A percentile compares a stretch with the other conserved stretches of the same genome.
Evolutionary conservation across 768 basidiomycete genomes (phyloP).

Genomic region (Multifurca ochricompacta): DNA sequence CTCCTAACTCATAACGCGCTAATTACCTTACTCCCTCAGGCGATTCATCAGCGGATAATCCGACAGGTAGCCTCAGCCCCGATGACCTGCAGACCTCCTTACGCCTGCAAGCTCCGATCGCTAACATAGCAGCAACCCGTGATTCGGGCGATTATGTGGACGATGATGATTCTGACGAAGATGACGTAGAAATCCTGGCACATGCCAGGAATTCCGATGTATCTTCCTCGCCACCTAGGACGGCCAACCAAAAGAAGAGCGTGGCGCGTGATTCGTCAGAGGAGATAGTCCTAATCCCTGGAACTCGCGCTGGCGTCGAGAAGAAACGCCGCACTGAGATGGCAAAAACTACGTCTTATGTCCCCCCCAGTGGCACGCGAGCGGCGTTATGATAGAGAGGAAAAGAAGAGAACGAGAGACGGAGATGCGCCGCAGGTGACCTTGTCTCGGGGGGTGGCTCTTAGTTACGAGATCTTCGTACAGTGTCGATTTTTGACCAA

Average conservation of each 20-base stretch:
- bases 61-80: neutral
- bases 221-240: no score
- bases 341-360: conserved; percentile 5
- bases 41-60: neutral
- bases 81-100: neutral
- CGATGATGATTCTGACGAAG: neutral
- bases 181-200: neutral
- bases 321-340: neutral
- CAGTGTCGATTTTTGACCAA: no score
- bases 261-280: neutral
- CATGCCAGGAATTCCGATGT: neutral
- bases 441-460: neutral
- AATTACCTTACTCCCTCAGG: neutral
- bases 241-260: neutral
- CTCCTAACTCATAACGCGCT: neutral
- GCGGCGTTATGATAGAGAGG: conserved; percentile 7
- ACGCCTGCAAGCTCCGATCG: neutral
- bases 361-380: conserved; percentile 9
- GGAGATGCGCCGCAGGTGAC: neutral
- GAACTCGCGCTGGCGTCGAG: conserved; percentile 6
- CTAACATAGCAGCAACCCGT: neutral
- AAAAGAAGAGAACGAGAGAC: neutral
- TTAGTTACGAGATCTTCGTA: no score
- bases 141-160: neutral
- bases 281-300: conserved; percentile 6